Evolutionary conservation across 352 stramenopile species (phyloP), one percentile per base, ranked within the genome.

Genomic region (Phytophthora colocasiae): DNA sequence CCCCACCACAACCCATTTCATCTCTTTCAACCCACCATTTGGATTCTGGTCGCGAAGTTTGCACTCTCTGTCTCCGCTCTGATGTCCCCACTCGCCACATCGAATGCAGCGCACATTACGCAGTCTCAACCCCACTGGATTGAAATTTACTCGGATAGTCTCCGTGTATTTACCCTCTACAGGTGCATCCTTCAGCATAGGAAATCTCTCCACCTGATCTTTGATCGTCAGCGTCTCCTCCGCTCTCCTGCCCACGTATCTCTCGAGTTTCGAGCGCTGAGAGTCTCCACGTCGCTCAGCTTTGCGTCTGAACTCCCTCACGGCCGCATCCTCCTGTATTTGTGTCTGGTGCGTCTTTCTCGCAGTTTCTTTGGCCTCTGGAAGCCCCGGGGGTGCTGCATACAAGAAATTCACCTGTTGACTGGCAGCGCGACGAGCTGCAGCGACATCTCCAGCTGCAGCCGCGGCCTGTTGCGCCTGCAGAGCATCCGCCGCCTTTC

Each of bases 121-220:
- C 62, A 97, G 61, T 54, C 81, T 77, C n/a, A 87, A 56, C 27
- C 90, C 90, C 69, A 97, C 69, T 12, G 89, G 90, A 40, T 97
- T 89, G 63, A 97, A 97, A 40, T 94, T 95, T 8, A 97, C 89
- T 34, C 85, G 85, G 38, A 96, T 88, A 0, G 80, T 82, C 53
- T 87, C 71, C 3, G 90, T 90, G 72, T 93, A 96, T 31, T 83
- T 82, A 41, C 90, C 87, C 58, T 96, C 86, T 15, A 97, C 90
- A 3, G 90, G 90, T 14, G 90, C 90, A 59, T 95, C 82, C 60
- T 96, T 95, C 5, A 97, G 73, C n/a, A 96, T 88, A 22, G 90
- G 89, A 29, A 97, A 97, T 11, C 90, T 87, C 63, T 96, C 86
- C 4, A 94, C 85, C 75, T 95, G 87, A 32, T 90, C 81, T 58